Percentiles rank a stretch among this genome's conserved stretches.
Conservation (phyloP, 1,139 yeast genomes). For the Petasospora fabianii region DNA sequence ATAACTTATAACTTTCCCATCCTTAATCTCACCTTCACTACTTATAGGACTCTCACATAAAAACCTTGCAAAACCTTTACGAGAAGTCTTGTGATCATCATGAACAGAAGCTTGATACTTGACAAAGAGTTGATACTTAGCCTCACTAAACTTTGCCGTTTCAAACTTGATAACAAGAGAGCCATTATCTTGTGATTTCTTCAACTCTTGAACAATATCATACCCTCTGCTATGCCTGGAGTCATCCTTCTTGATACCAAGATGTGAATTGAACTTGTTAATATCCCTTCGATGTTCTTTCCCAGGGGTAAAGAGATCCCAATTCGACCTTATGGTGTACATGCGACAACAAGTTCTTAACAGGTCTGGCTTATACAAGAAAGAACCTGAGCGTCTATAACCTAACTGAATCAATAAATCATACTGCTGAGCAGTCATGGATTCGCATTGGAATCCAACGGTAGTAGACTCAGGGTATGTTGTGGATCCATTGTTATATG, state of each 20-base stretch:
- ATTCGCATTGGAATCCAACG: conserved; percentile 48
- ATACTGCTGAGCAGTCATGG: conserved; percentile 50
- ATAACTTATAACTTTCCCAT: conserved; percentile 24
- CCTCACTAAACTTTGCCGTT: conserved; percentile 49
- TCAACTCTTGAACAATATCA: conserved; percentile 34
- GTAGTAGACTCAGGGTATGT: conserved; percentile 7
- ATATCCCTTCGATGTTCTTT: conserved; percentile 68
- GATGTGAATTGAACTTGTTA: conserved; percentile 51
- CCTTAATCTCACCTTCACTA: conserved; percentile 28
- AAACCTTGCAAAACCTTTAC: conserved; percentile 54
- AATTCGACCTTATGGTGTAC: conserved; percentile 70
- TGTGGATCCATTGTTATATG: conserved; percentile 5
- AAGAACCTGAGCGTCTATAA: conserved; percentile 74
- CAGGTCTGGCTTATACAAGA: conserved; percentile 70
- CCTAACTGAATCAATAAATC: conserved; percentile 67
- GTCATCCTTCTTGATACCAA: conserved; percentile 11
- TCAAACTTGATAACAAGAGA: conserved; percentile 51
- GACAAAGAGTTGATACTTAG: conserved; percentile 62
- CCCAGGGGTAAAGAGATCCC: conserved; percentile 41
- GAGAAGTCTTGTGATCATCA: conserved; percentile 50
- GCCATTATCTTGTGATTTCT: conserved; percentile 26
- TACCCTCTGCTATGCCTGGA: conserved; percentile 21
- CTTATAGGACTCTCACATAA: conserved; percentile 67
- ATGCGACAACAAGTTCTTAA: conserved; percentile 76
- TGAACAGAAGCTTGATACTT: conserved; percentile 72